These are phyloP conservation scores for Heliamphora pulchella DNA, from an alignment of 179 eudicot species.

Conservation along the genomic window DNA sequence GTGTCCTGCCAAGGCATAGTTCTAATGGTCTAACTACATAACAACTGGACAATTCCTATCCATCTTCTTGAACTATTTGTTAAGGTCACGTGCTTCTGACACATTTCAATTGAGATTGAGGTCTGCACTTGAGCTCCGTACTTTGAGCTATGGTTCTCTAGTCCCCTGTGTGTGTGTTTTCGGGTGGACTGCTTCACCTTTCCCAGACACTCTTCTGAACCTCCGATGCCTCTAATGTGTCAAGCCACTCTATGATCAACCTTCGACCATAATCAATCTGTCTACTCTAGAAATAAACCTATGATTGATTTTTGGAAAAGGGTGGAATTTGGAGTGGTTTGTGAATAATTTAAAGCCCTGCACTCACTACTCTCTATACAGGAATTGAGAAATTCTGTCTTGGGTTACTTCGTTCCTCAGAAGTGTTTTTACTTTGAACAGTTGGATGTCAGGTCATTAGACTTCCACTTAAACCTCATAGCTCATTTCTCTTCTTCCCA, in stretches of 20 bases:
- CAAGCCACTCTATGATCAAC: background rate
- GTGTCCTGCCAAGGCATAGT: too few species aligned
- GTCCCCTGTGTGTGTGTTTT: background rate
- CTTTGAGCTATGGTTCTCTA: background rate
- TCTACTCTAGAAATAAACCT: background rate
- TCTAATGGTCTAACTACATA: too few species aligned
- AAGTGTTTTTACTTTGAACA: background rate
- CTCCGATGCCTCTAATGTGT: background rate
- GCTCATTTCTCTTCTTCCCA: slow-evolving; percentile 3
- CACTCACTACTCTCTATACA: background rate
- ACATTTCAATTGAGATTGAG: background rate
- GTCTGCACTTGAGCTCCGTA: background rate
- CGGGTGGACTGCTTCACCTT: background rate
- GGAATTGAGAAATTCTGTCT: background rate
- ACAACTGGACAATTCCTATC: too few species aligned
- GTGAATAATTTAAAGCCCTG: background rate
- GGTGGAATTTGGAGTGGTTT: background rate
- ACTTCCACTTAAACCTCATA: background rate
- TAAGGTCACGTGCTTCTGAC: background rate
- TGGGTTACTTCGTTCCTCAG: slow-evolving; percentile 7
- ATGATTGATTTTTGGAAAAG: background rate
- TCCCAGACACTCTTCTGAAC: background rate
- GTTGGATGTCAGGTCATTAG: slow-evolving; percentile 2
- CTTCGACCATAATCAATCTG: too few species aligned
- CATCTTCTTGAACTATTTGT: too few species aligned